phyloP scores from a whole-genome alignment of 1,284 basidiomycete genomes.

The Ceratobasidium sp. region DNA sequence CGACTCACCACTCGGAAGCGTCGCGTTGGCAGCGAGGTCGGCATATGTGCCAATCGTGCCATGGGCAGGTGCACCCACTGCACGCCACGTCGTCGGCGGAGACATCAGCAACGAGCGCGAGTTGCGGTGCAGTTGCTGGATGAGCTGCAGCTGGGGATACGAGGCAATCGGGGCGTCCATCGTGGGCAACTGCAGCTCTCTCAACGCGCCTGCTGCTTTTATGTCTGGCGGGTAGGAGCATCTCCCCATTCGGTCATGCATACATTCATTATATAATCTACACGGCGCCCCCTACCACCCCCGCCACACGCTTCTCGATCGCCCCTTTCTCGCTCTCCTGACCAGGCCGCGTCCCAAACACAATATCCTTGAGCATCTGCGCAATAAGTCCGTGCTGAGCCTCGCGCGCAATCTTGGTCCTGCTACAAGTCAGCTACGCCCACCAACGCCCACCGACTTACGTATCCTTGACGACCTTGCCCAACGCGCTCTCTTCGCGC shows the following conservation, averaged over 20 bases:
- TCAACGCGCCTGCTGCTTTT: not conserved
- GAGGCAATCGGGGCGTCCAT: slow-evolving; percentile 33
- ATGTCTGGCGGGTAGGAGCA: slow-evolving; percentile 9
- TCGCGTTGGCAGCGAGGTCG: slow-evolving; percentile 15
- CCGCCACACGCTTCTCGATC: slow-evolving; percentile 16
- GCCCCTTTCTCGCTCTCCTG: slow-evolving; percentile 12
- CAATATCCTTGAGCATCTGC: slow-evolving; percentile 86
- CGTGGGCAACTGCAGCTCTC: slow-evolving; percentile 6
- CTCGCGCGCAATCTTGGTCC: slow-evolving; percentile 84
- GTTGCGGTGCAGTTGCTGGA: slow-evolving; percentile 30
- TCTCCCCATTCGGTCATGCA: slow-evolving; percentile 19
- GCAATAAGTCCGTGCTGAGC: slow-evolving; percentile 90
- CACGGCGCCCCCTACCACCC: slow-evolving; percentile 33
- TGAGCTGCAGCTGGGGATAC: slow-evolving; percentile 35
- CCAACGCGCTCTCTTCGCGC: slow-evolving; percentile 77
- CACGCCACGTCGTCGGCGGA: slow-evolving; percentile 21
- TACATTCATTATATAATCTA: slow-evolving; percentile 2
- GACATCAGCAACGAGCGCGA: slow-evolving; percentile 3
- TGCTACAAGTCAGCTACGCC: slow-evolving; percentile 48
- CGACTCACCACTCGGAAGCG: not conserved
- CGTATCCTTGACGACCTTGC: slow-evolving; percentile 86
- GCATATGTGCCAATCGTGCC: slow-evolving; percentile 29
- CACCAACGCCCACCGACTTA: slow-evolving; percentile 49
- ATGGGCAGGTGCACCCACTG: slow-evolving; percentile 25
- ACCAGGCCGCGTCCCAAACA: slow-evolving; percentile 56